A percentile compares a stretch with the other conserved stretches of the same genome.
phyloP scores from a whole-genome alignment of 2,329 filamentous ascomycete genomes.

The Teratosphaeriaceae sp. region DNA sequence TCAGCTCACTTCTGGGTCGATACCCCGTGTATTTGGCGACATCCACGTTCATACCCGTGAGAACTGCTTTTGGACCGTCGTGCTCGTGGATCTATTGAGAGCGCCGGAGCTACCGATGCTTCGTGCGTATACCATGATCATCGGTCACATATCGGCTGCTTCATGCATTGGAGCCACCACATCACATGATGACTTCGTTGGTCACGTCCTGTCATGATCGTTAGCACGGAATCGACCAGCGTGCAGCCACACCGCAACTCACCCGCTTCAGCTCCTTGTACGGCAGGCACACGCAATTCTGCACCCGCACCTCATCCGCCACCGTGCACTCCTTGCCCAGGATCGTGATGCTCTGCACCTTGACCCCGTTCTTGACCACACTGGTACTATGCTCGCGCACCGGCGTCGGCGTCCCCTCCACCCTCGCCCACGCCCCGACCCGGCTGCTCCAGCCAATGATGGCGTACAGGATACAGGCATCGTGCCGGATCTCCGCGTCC shows the following conservation, averaged over 20 bases:
- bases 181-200: slow-evolving; percentile 86
- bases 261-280: slow-evolving; percentile 98
- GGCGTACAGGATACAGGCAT: slow-evolving; percentile 88
- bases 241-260: slow-evolving; percentile 35
- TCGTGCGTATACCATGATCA: background rate
- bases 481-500: slow-evolving; percentile 92
- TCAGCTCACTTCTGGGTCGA: too few species aligned
- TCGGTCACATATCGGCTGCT: too few species aligned
- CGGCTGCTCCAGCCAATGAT: slow-evolving; percentile 97
- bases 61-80: background rate
- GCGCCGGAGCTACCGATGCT: slow-evolving; percentile 1
- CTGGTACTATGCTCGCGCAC: slow-evolving; percentile 84
- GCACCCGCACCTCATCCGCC: slow-evolving; percentile 87
- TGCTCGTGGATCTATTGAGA: background rate
- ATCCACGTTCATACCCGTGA: too few species aligned
- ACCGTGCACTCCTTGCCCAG: slow-evolving; percentile 93
- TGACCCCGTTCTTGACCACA: slow-evolving; percentile 95
- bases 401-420: slow-evolving; percentile 88
- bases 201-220: slow-evolving; percentile 61
- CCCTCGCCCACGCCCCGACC: slow-evolving; percentile 94
- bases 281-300: slow-evolving; percentile 96
- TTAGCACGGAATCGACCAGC: slow-evolving; percentile 1
- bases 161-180: too few species aligned
- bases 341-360: slow-evolving; percentile 98
- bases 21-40: too few species aligned